These are phyloP conservation scores for Podila epicladia DNA, from an alignment of 192 early-diverging fungal genomes.

Conservation along the genomic window DNA sequence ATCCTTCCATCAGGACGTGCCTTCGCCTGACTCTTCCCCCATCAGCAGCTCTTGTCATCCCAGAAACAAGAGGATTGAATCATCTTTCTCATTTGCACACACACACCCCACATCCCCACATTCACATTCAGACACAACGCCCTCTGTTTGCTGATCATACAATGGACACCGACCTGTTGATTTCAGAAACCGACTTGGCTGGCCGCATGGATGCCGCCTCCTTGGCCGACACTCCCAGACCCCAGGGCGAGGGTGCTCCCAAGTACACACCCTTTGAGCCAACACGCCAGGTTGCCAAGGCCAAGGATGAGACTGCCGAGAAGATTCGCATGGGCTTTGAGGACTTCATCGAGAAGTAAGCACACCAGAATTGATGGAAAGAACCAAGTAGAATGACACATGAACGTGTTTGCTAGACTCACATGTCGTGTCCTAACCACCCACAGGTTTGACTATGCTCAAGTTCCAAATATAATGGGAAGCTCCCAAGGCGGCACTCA, in stretches of 20 bases:
- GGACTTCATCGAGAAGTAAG: conserved; percentile 41
- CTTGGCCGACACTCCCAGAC: conserved; percentile 43
- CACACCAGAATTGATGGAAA: too few relatives aligned
- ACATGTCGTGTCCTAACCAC: neutral
- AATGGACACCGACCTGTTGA: conserved; percentile 47
- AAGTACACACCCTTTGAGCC: conserved; percentile 44
- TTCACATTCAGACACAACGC: neutral
- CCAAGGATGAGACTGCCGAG: conserved; percentile 48
- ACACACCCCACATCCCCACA: neutral
- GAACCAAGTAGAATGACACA: too few relatives aligned
- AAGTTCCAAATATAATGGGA: conserved; percentile 17
- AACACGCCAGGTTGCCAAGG: conserved; percentile 39
- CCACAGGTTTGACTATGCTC: conserved; percentile 28
- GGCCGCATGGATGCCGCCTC: conserved; percentile 45
- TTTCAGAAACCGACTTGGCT: conserved; percentile 37
- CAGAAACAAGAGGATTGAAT: neutral
- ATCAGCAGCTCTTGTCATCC: neutral
- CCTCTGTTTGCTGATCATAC: neutral
- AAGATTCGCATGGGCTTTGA: conserved; percentile 54
- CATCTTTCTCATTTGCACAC: neutral
- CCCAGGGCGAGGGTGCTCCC: conserved; percentile 14
- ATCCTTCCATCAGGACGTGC: neutral
- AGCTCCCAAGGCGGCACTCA: conserved; percentile 21
- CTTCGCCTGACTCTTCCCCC: neutral
- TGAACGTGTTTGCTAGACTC: neutral